These are phyloP conservation scores for Diaporthe sp. DNA, from an alignment of 2,329 filamentous ascomycete genomes.

Conservation along the genomic window DNA sequence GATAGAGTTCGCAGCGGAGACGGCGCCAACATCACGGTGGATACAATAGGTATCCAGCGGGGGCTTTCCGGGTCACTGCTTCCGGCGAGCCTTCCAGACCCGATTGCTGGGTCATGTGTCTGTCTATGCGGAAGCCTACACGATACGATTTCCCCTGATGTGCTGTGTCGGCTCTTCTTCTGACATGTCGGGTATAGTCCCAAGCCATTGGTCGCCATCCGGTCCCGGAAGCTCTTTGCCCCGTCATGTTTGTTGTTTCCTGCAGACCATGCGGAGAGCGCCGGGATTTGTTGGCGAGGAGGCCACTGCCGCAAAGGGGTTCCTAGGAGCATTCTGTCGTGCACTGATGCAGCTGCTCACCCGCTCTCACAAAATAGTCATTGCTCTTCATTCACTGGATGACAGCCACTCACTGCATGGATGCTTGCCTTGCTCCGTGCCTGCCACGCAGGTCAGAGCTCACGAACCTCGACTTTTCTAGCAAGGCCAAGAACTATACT, in stretches of 20 bases:
- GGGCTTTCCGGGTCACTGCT: not conserved
- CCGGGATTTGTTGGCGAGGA: not conserved
- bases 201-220: not conserved
- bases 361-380: not conserved
- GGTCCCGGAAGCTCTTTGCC: not conserved
- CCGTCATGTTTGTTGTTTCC: not conserved
- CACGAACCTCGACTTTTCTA: not conserved
- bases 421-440: not conserved
- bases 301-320: not conserved
- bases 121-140: not conserved
- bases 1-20: slow-evolving; percentile 19
- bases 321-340: not conserved
- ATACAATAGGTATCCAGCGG: not conserved
- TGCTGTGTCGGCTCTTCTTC: not conserved
- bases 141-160: not conserved
- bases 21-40: slow-evolving; percentile 1
- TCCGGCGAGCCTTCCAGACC: not conserved
- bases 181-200: not conserved
- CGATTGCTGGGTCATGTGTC: not conserved
- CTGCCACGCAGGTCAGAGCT: not conserved
- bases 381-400: not conserved
- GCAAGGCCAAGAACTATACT: not conserved
- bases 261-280: too few species aligned
- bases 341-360: not conserved
- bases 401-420: not conserved